These are phyloP conservation scores for Dentipellis fragilis DNA, from an alignment of 768 basidiomycete genomes.

Conservation along the genomic window DNA sequence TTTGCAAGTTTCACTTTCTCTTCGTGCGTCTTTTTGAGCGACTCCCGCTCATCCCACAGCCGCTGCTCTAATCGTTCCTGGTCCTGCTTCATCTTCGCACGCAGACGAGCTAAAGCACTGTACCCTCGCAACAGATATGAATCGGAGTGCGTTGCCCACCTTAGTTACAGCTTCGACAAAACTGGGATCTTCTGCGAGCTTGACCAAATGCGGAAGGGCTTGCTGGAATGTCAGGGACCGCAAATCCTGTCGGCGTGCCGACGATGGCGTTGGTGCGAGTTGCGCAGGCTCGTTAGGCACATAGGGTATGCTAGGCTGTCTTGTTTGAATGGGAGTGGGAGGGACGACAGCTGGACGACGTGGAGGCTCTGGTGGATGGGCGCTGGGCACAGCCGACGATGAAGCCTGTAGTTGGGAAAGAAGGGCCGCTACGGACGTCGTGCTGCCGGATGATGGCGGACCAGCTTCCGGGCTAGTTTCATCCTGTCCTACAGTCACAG, in stretches of 20 bases:
- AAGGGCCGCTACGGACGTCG: slow-evolving; percentile 13
- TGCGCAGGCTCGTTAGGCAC: not conserved
- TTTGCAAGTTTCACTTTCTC: slow-evolving; percentile 60
- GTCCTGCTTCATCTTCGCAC: slow-evolving; percentile 52
- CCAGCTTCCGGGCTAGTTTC: not conserved
- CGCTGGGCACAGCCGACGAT: not conserved
- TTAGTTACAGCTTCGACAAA: slow-evolving; percentile 42
- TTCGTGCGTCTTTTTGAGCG: slow-evolving; percentile 55
- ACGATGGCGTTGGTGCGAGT: slow-evolving; percentile 1
- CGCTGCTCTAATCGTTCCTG: slow-evolving; percentile 61
- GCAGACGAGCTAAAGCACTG: not conserved
- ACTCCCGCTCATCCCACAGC: slow-evolving; percentile 57
- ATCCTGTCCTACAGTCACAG: not conserved
- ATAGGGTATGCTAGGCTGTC: not conserved
- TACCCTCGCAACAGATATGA: not conserved
- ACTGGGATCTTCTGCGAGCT: slow-evolving; percentile 41
- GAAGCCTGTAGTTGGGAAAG: slow-evolving; percentile 9
- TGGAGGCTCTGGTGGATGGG: not conserved
- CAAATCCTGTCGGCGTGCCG: slow-evolving; percentile 25
- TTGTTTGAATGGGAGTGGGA: not conserved
- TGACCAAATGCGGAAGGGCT: slow-evolving; percentile 54
- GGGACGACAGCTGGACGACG: too few species aligned
- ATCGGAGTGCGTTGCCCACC: slow-evolving; percentile 26
- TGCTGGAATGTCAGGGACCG: slow-evolving; percentile 56
- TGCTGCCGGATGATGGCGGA: slow-evolving; percentile 1